A percentile compares a stretch with the other conserved stretches of the same genome.
Conservation (phyloP, 768 basidiomycete species). For the Phaffia australis region DNA sequence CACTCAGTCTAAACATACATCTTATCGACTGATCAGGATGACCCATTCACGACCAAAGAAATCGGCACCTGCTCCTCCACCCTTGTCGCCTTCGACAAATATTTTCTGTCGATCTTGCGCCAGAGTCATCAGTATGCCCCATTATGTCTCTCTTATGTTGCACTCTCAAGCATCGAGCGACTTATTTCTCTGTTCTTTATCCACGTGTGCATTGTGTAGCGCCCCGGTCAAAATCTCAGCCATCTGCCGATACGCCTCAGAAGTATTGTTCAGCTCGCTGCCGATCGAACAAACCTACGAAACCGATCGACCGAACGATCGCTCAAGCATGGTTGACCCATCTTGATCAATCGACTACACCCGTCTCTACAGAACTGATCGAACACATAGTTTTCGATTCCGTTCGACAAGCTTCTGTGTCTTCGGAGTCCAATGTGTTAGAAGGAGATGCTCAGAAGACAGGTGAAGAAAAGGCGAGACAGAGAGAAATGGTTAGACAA, state of each 20-base stretch:
- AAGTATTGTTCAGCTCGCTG: neutral
- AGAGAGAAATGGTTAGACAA: slow-evolving; percentile 7
- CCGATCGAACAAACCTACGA: neutral
- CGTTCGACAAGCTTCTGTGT: neutral
- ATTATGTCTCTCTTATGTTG: neutral
- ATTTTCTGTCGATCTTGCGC: slow-evolving; percentile 5
- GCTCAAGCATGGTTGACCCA: neutral
- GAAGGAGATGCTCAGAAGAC: neutral
- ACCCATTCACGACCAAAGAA: no score
- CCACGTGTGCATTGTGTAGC: neutral
- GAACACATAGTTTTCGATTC: neutral
- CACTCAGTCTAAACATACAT: no score
- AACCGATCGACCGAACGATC: neutral
- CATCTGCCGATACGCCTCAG: neutral
- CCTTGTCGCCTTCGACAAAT: neutral
- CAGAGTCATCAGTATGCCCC: neutral
- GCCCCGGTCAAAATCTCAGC: neutral
- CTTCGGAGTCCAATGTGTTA: neutral
- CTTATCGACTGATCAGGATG: no score
- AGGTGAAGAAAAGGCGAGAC: neutral
- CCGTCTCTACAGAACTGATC: slow-evolving; percentile 5
- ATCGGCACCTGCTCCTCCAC: neutral
- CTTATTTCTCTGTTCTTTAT: neutral
- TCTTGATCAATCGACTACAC: neutral
- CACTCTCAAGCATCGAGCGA: neutral